Percentiles rank a stretch among this genome's conserved stretches.
Conservation (phyloP, 257 asterid genomes). For the Coffea canephora region DNA sequence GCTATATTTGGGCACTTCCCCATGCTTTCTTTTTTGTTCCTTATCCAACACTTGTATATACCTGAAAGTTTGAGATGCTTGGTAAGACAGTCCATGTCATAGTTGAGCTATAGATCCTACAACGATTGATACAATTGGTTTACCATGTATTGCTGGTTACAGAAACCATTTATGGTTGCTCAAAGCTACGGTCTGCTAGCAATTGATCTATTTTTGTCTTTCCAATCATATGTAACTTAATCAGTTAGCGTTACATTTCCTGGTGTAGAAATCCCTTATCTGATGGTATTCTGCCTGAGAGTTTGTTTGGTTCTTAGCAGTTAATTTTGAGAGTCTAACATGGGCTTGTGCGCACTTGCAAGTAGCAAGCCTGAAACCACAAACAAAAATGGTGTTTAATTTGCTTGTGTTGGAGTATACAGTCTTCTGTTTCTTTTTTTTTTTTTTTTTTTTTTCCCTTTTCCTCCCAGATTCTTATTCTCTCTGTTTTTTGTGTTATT, state of each 20-base stretch:
- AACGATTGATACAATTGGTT: constrained; percentile 22
- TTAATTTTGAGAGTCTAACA: background rate
- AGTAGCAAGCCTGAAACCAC: background rate
- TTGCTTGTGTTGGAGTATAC: background rate
- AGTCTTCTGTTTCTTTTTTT: background rate
- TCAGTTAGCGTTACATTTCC: background rate
- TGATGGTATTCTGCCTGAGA: background rate
- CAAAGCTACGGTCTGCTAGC: background rate
- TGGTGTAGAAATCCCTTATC: background rate
- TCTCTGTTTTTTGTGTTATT: background rate
- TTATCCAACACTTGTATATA: constrained; percentile 64
- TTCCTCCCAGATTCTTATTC: background rate
- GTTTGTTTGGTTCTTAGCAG: background rate
- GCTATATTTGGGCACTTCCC: constrained; percentile 23
- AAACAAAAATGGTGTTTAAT: background rate
- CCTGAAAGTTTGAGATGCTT: constrained; percentile 48
- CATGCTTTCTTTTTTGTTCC: constrained; percentile 29
- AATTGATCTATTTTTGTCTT: background rate
- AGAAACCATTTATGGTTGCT: constrained; percentile 22
- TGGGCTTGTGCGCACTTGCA: background rate
- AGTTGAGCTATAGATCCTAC: constrained; percentile 34
- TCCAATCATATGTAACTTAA: background rate
- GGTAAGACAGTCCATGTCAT: constrained; percentile 34
- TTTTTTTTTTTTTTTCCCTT: background rate
- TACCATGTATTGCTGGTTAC: constrained; percentile 32